Evolutionary conservation across 306 rosid species (phyloP), one percentile per base, ranked within the genome.

Genomic region (Canavalia gladiata): DNA sequence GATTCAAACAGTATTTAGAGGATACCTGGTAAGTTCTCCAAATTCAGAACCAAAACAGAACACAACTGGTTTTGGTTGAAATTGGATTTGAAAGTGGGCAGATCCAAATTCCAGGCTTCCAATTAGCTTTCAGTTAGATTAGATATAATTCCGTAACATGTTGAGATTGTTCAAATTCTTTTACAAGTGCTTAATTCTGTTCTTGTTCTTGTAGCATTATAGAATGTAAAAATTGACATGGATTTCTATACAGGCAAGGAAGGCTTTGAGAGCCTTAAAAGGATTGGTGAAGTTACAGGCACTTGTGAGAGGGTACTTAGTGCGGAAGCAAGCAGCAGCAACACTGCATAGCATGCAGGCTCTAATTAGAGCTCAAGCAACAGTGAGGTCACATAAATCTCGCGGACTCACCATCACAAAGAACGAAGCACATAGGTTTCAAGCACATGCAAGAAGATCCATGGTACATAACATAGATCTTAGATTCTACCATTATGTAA

Each of bases 231-330:
- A 64, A 30, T 65, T 54, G 43, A 12, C 8, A 46, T 75, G 72
- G 25, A 3, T 77, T 64, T 75, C 9, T 29, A 54, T 52, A 10
- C 71, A 95, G 99, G 98, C 99, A 28, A 92, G 98, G 76, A 95
- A 92, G 84, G 99, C 99, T 13, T 79, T 93, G 63, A 64, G 97
- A 84, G 99, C 99, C 2, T 80, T 95, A 11, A 95, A 92, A 82
- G 99, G 97, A 39, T 76, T 95, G 84, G 99, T 95, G 81, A 95
- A 95, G 82, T 57, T 95, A 55, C 99, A 95, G 58, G 98, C 98
- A 9, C 83, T 93, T 0, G 91, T 95, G 28, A 93, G 97, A 89
- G 99, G 99, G 4, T 93, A 88, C 87, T 82, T 93, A 28, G 97
- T 96, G 76, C 79, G 99, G 49, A 93, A 92, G 82, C 97, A 93